Base-by-base conservation (phyloP, 768 basidiomycete species). In the Boletus sp. region DNA sequence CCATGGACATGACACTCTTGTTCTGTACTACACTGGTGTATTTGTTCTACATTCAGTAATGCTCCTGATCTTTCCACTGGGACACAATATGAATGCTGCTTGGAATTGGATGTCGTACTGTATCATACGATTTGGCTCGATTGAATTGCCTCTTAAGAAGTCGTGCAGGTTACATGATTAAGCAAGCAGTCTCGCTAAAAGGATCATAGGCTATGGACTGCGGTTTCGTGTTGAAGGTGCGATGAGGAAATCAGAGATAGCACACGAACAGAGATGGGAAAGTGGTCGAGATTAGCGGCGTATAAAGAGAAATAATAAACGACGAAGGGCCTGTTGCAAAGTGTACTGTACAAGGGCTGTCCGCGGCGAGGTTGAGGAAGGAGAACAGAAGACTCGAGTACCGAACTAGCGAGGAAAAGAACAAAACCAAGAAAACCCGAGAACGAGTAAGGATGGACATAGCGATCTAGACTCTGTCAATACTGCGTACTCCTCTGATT, bases 251-350 rank as follows among this genome's bases (percentile, higher is more conserved):
- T 51, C 39, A 29, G 8, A 51, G 17, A 58, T 33, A 55, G 57
- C 53, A 55, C 54, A 55, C 49, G 38, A 55, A 53, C 54, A 51
- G 13, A 23, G 50, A 53, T 5, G 44, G 40, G 21, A 25, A 38
- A 51, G 34, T 38, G 5, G 37, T 40, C 27, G 51, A 46, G 7
- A 47, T 47, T 32, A 53, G 43, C 21, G 29, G 38, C 41, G 57
- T 58, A 70, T 72, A 72, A 70, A 63, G 61, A 72, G 60, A 62
- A 72, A 70, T 70, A 70, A 70, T 65, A 60, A 67, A 57, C 59
- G 44, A 35, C 37, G 34, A 42, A 35, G 34, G 38, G 33, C 54
- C 45, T 34, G 51, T 47, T 51, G 65, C 55, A 60, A 34, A 58
- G 53, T 47, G 50, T 64, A 63, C 25, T 56, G 55, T 64, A 63